Percentiles rank a stretch among this genome's conserved stretches.
Conservation (phyloP, 768 basidiomycete genomes). For the Serpula lacrymans region DNA sequence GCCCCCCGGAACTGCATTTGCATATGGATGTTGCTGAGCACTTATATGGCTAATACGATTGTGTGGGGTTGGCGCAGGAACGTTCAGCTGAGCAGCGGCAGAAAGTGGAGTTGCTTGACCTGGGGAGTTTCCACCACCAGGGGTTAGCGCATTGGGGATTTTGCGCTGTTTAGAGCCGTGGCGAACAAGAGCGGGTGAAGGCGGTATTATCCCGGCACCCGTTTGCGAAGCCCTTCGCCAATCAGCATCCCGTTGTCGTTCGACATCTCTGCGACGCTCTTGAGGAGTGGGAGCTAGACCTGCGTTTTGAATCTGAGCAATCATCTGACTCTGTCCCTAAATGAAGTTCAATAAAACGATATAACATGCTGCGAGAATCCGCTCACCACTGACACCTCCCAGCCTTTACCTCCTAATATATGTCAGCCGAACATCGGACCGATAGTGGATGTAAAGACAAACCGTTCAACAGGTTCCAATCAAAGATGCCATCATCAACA, state of each 20-base stretch:
- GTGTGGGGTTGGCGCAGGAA: conserved; percentile 58
- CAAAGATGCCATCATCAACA: conserved; percentile 89
- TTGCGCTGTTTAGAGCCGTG: conserved; percentile 72
- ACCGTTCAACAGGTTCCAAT: conserved; percentile 95
- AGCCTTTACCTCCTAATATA: conserved; percentile 78
- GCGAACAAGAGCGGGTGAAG: conserved; percentile 77
- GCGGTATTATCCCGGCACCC: conserved; percentile 55
- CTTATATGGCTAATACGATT: conserved; percentile 41
- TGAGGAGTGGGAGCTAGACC: conserved; percentile 40
- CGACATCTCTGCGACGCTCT: conserved; percentile 58
- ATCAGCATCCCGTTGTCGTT: conserved; percentile 52
- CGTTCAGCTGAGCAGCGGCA: conserved; percentile 69
- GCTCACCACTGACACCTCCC: conserved; percentile 79
- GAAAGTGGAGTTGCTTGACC: conserved; percentile 71
- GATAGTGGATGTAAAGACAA: conserved; percentile 12
- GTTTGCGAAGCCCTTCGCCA: conserved; percentile 61
- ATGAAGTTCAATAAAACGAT: conserved; percentile 5
- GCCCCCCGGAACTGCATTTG: conserved; percentile 51
- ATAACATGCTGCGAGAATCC: background rate
- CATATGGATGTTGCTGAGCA: conserved; percentile 65
- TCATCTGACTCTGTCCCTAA: conserved; percentile 62
- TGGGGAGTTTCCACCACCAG: conserved; percentile 43
- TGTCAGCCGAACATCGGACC: conserved; percentile 2
- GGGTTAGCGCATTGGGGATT: conserved; percentile 56
- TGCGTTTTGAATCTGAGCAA: conserved; percentile 61